Evolutionary conservation across 2,329 filamentous ascomycete species (phyloP), one percentile per base, ranked within the genome.

Genomic region (Nigrograna mackinnonii): DNA sequence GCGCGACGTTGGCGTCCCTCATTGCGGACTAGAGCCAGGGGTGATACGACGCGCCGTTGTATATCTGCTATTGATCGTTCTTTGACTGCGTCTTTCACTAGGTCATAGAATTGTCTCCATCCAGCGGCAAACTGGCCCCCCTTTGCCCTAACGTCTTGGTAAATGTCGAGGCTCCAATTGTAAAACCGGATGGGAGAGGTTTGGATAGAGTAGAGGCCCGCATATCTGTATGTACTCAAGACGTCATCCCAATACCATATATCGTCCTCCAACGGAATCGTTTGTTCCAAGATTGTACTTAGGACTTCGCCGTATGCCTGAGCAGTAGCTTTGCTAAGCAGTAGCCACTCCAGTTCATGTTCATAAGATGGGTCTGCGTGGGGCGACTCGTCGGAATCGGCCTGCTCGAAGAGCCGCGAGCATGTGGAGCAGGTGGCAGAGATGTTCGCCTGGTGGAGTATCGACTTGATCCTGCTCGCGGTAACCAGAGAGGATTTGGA

Each of bases 181-280:
- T 84, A 92, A 22, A 96, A 67, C 14, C 88, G 79, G 30, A 85
- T 58, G 0, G 94, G 94, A 1, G 86, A 89, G 0, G 86, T 96
- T 67, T 99, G 94, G 6, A 95, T 71, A 12, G 89, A 86, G 68
- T 96, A 96, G 3, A 96, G 66, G 22, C 84, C 86, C 51, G 88
- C 91, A 59, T 86, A 89, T 36, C 83, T 79, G 54, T 89, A 86
- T 1, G 89, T 95, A 7, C 83, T 82, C 21, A 96, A 72, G 2
- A 96, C 80, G 53, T 94, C 87, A 60, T 96, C 89, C 94, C 94
- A 99, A 67, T 97, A 97, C 83, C 87, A 91, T 18, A 96, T 85
- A 55, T 96, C 91, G 52, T 96, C 85, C 56, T 84, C 88, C 14
- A 99, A 70, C 0, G 86, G 86, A 9, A 92, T 84, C 9, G 91